Conservation (phyloP, 2,329 filamentous ascomycete species). For the Diplodia scrobiculata region DNA sequence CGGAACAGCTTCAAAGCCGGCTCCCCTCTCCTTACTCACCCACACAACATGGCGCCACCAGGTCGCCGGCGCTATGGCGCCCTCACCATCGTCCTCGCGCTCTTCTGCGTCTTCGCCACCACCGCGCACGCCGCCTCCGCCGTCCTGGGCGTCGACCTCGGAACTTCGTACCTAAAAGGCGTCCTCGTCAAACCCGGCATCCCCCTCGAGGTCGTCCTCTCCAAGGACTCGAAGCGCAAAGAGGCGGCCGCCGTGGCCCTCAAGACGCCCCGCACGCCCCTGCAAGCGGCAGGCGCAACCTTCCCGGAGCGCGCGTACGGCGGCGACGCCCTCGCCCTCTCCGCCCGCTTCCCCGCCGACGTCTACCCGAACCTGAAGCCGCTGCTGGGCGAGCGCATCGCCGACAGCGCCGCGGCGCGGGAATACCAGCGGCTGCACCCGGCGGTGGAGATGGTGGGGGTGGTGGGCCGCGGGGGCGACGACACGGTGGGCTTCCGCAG, state of each 20-base stretch:
- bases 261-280: conserved; percentile 62
- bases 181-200: conserved; percentile 94
- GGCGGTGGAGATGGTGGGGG: conserved; percentile 67
- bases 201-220: conserved; percentile 94
- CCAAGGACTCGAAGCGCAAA: conserved; percentile 96
- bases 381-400: conserved; percentile 73
- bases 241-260: conserved; percentile 89
- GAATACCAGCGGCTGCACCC: conserved; percentile 78
- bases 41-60: conserved; percentile 51
- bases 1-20: conserved; percentile 22
- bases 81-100: conserved; percentile 54
- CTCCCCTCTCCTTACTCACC: conserved; percentile 30
- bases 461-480: conserved; percentile 51
- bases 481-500: conserved; percentile 80
- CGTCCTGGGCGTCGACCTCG: conserved; percentile 89
- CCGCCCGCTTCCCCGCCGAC: conserved; percentile 85
- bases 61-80: conserved; percentile 48
- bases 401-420: conserved; percentile 57
- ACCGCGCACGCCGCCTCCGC: conserved; percentile 68
- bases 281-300: conserved; percentile 63
- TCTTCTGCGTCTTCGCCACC: conserved; percentile 58
- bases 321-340: conserved; percentile 83
- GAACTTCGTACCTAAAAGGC: conserved; percentile 96
- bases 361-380: conserved; percentile 94
- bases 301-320: conserved; percentile 92